phyloP scores from a whole-genome alignment of 805 yeast species.

The Vanderwaltozyma tropicalis region DNA sequence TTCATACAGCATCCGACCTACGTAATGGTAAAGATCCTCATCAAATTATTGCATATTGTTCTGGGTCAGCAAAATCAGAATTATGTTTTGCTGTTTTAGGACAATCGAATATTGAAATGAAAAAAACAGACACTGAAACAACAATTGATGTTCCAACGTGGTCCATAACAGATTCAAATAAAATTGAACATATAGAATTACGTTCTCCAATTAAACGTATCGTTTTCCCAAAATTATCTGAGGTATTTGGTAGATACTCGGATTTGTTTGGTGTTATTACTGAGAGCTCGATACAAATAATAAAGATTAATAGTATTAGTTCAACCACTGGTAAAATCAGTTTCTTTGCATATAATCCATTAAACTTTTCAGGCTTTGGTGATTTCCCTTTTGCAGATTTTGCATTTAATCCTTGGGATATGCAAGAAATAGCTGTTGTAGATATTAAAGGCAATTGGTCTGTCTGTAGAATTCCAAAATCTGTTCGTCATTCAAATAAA shows the following conservation, averaged over 20 bases:
- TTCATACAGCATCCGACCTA: slow-evolving; percentile 19
- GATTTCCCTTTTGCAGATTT: slow-evolving; percentile 37
- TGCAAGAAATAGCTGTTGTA: slow-evolving; percentile 31
- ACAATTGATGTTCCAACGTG: slow-evolving; percentile 1
- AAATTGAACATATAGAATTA: slow-evolving; percentile 15
- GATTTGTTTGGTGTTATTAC: slow-evolving; percentile 33
- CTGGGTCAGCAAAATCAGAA: slow-evolving; percentile 14
- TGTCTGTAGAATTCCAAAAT: slow-evolving; percentile 26
- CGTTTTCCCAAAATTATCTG: slow-evolving; percentile 22
- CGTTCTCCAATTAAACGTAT: slow-evolving; percentile 35
- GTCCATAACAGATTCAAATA: neutral
- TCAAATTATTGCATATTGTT: slow-evolving; percentile 13
- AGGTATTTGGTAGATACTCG: slow-evolving; percentile 16
- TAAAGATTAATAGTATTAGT: slow-evolving; percentile 21
- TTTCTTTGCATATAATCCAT: slow-evolving; percentile 12
- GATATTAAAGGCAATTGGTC: slow-evolving; percentile 48
- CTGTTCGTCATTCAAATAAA: neutral
- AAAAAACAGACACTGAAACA: neutral
- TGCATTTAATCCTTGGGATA: slow-evolving; percentile 35
- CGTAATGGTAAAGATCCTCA: slow-evolving; percentile 15
- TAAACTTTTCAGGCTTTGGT: slow-evolving; percentile 18
- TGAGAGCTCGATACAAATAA: slow-evolving; percentile 24
- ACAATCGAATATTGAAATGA: neutral
- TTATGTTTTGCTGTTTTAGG: slow-evolving; percentile 7
- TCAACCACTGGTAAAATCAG: slow-evolving; percentile 1